A percentile compares a stretch with the other conserved stretches of the same genome.
phyloP scores from a whole-genome alignment of 2,329 filamentous ascomycete species.

The Tolypocladium tropicale region DNA sequence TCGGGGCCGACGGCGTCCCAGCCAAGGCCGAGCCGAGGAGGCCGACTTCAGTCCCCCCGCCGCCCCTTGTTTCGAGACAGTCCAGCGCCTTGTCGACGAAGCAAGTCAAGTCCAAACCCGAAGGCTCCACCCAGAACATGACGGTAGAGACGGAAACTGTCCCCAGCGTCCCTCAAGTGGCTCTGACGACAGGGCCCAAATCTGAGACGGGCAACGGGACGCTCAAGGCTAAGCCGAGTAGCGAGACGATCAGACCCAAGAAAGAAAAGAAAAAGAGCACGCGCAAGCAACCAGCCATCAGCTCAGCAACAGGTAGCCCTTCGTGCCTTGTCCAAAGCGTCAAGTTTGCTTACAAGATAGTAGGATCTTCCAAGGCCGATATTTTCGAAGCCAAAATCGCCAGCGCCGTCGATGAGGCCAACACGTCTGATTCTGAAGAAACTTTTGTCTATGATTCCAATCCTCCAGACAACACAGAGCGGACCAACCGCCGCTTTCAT shows the following conservation, averaged over 20 bases:
- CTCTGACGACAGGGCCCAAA: slow-evolving; percentile 56
- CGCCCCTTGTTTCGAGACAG: slow-evolving; percentile 49
- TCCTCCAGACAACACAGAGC: slow-evolving; percentile 57
- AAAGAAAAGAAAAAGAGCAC: slow-evolving; percentile 78
- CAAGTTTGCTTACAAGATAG: slow-evolving; percentile 1
- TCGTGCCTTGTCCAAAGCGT: not conserved
- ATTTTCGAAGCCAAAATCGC: slow-evolving; percentile 97
- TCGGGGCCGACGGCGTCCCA: slow-evolving; percentile 56
- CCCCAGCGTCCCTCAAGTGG: slow-evolving; percentile 76
- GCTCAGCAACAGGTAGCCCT: slow-evolving; percentile 60
- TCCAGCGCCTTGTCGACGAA: slow-evolving; percentile 56
- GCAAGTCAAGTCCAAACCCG: slow-evolving; percentile 59
- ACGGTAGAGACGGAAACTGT: slow-evolving; percentile 97
- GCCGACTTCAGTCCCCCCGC: slow-evolving; percentile 37
- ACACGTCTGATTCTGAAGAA: slow-evolving; percentile 95
- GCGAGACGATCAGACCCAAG: slow-evolving; percentile 90
- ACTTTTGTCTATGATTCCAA: slow-evolving; percentile 99
- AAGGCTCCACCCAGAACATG: slow-evolving; percentile 81
- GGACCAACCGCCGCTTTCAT: slow-evolving; percentile 64
- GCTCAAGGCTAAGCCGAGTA: slow-evolving; percentile 76
- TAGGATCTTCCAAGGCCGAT: slow-evolving; percentile 89
- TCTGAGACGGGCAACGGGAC: slow-evolving; percentile 58
- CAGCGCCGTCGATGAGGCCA: slow-evolving; percentile 88
- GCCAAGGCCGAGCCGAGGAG: slow-evolving; percentile 31
- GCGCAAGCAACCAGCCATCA: slow-evolving; percentile 65